Percentiles rank a stretch among this genome's conserved stretches.
These are phyloP conservation scores for Schizochytrium sp. DNA, from an alignment of 108 stramenopile genomes.

Conservation along the genomic window DNA sequence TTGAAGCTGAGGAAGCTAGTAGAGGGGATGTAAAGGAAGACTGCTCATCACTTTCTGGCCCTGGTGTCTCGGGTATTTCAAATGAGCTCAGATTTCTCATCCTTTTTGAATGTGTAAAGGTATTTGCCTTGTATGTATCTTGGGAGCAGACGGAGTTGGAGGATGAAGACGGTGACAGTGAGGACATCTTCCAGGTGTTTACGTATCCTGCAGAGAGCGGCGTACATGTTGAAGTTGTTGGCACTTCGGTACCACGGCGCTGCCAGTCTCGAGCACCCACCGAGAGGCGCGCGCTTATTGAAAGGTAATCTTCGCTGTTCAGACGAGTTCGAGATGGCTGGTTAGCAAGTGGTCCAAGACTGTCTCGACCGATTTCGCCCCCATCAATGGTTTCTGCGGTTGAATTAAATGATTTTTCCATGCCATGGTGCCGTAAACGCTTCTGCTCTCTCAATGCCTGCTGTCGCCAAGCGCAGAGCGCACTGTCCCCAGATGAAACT, in stretches of 20 bases:
- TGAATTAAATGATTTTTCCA: too few species aligned
- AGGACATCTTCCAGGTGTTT: not conserved
- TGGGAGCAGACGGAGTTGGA: conserved; percentile 2
- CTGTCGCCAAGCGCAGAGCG: conserved; percentile 1
- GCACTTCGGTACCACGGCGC: not conserved
- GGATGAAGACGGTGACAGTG: not conserved
- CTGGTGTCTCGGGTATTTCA: conserved; percentile 9
- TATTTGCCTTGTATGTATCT: not conserved
- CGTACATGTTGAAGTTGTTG: not conserved
- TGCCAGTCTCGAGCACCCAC: not conserved
- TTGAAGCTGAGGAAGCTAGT: not conserved
- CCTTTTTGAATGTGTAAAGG: not conserved
- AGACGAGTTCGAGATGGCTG: too few species aligned
- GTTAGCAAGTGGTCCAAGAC: not conserved
- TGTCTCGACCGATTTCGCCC: not conserved
- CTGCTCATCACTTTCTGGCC: not conserved
- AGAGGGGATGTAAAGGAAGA: not conserved
- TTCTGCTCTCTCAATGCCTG: not conserved
- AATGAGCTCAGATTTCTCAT: not conserved
- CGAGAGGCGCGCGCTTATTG: not conserved
- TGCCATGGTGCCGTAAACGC: not conserved
- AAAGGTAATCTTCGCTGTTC: not conserved
- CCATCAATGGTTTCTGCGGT: not conserved
- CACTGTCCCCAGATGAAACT: not conserved
- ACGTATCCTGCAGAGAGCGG: not conserved